Evolutionary conservation across 139 green algal species (phyloP), one percentile per base, ranked within the genome.

Genomic region (Haematococcus lacustris): DNA sequence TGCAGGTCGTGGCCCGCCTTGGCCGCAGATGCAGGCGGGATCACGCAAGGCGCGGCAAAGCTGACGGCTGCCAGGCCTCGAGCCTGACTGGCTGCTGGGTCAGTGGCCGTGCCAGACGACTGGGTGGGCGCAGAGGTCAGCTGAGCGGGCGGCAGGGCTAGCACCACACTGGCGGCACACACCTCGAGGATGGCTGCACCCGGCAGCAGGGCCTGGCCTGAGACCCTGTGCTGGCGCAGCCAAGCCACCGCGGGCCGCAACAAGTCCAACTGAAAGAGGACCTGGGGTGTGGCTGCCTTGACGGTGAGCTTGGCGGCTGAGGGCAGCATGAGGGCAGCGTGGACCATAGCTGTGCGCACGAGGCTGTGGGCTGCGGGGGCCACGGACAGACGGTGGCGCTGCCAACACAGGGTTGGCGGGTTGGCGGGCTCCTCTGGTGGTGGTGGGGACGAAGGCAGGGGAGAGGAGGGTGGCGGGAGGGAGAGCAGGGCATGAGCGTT

Each of bases 401-500:
- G 40, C 64, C 77, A 71, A 38, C 66, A 67, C 38, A 3, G 38
- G n/a, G 30, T 39, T 38, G 74, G 28, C 37, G 3, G 59, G n/a
- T 70, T 25, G 4, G 53, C n/a, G 1, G 25, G 65, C 17, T 25
- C 2, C 2, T 51, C 1, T 59, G 26, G 28, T 35, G 59, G 38
- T 21, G 28, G 1, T 21, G 32, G 32, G 21, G 59, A 62, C 59
- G 17, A n/a, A n/a, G 13, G 30, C 63, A 50, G 63, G 32, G 34
- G 1, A 40, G 23, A 2, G 28, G 3, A 41, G 60, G 40, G 7
- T 37, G 40, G 60, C 3, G 51, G 17, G 0, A 60, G n/a, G 33
- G 21, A 41, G 37, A 91, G 71, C 25, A 91, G 62, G 17, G 87
- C 51, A 70, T 93, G 85, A 25, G 88, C 88, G 78, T 95, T 95